Evolutionary conservation across 116 monocot genomes (phyloP).

Genomic region (Trichopus zeylanicus): DNA sequence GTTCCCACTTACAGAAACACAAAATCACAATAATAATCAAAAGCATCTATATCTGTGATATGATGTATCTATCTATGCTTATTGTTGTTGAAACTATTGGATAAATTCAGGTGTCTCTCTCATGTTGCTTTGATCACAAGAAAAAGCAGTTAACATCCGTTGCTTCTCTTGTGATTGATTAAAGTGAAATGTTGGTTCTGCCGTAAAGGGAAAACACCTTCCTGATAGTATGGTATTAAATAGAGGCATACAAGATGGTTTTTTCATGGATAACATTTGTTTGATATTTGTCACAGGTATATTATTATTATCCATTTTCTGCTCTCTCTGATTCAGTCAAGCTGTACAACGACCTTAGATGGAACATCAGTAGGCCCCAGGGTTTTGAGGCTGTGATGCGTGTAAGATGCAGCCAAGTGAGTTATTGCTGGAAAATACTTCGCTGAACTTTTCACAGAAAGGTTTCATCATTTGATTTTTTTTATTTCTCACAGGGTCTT

Average conservation of each 20-base stretch:
- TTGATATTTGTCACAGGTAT: constrained; percentile 40
- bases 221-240: neutral
- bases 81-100: too few species aligned
- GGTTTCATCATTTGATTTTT: neutral
- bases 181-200: too few species aligned
- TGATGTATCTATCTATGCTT: too few species aligned
- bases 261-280: neutral
- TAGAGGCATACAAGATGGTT: neutral
- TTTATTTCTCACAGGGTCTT: constrained; percentile 51
- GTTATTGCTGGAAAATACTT: neutral
- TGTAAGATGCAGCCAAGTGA: neutral
- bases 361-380: constrained; percentile 94
- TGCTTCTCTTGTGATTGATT: too few species aligned
- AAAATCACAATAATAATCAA: too few species aligned
- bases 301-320: too few species aligned
- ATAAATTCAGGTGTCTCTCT: too few species aligned
- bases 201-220: too few species aligned
- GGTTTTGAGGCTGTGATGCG: constrained; percentile 99
- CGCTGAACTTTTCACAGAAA: neutral
- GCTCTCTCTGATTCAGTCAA: constrained; percentile 55
- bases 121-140: too few species aligned
- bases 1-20: too few species aligned
- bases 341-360: constrained; percentile 98
- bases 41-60: too few species aligned
- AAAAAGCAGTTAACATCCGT: too few species aligned